Evolutionary conservation across 2,329 filamentous ascomycete species (phyloP), one percentile per base, ranked within the genome.

Genomic region (Huntiella decipiens): DNA sequence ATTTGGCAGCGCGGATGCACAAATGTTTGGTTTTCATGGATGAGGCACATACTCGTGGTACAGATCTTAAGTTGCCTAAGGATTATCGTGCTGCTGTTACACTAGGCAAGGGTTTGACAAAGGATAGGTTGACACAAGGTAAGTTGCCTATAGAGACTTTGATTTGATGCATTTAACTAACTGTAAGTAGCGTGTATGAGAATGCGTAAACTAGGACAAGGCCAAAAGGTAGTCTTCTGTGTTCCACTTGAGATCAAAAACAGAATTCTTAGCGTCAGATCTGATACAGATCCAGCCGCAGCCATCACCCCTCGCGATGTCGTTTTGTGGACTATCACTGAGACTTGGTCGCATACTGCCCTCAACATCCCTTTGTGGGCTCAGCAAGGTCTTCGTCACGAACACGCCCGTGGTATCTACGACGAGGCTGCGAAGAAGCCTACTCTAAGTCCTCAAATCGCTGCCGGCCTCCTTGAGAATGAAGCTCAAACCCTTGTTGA

Each of bases 121-220:
- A 86, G 50, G 82, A 87, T 50, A 62, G 68, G 11, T 56, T 84
- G 0, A 72, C 77, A 0, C 80, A 86, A 67, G 77, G 74, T 74
- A 60, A 55, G 62, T 49, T 5, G 16, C n/a, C 35, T 36, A 13
- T 10, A 10, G 22, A 28, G 6, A 10, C 8, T 28, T 7, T 3
- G 22, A 8, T 28, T 28, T 10, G 22, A 28, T 31, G 35, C 13
- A 17, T 28, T 4, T 35, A 8, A 28, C 22, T 28, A 28, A 28
- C 22, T 28, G 22, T 11, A 10, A 33, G 5, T 35, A 73, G 77
- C 77, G 0, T 80, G 77, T 49, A 82, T 81, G 75, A 59, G 80
- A n/a, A 75, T 85, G 70, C 59, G 79, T 7, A 73, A 77, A 49
- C 64, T 87, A 0, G 80, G 77, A 0, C 60, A 72, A 2, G 77